Evolutionary conservation across 129 eudicot species (phyloP), one percentile per base, ranked within the genome.

Genomic region (Pseudognaphalium luteoalbum): DNA sequence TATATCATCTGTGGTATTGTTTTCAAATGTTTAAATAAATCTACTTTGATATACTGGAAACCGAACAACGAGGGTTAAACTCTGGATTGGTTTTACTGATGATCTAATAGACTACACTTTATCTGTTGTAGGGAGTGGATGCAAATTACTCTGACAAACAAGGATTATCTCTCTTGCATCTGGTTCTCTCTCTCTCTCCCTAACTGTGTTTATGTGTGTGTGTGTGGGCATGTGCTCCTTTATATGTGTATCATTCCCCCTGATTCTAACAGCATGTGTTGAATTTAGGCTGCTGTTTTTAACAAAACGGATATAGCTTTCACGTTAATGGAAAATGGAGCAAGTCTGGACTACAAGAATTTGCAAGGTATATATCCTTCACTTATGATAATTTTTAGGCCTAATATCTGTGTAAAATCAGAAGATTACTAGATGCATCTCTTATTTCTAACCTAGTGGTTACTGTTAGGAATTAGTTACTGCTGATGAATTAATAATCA

Each of bases 61-160:
- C 34, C 29, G 59, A 42, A 33, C 33, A 63, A 70, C 58, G 33
- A 81, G 66, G 35, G 17, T 63, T 0, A 16, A 29, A 63, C 68
- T 14, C n/a, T 63, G n/a, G 19, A 25, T 63, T 63, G 22, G 65
- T 22, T 59, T 7, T 58, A 6, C 63, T 29, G n/a, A 4, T 3
- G 7, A 29, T 29, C 5, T 63, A 63, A 14, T 63, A 4, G 16
- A 63, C 0, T 63, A 15, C 25, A 51, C 20, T 25, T 41, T n/a
- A 20, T 66, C 15, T 80, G 37, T 72, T 71, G 61, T 85, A 94
- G 98, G 98, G 97, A 68, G 97, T 94, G 79, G 97, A 94, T 79
- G 95, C 98, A 63, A 94, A 91, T 84, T 91, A 91, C 83, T 72
- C 85, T 64, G 98, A 94, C 88, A 94, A 83, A 81, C 98, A 91